phyloP scores from a whole-genome alignment of 2,329 filamentous ascomycete genomes.

The Chaetomium strumarium region DNA sequence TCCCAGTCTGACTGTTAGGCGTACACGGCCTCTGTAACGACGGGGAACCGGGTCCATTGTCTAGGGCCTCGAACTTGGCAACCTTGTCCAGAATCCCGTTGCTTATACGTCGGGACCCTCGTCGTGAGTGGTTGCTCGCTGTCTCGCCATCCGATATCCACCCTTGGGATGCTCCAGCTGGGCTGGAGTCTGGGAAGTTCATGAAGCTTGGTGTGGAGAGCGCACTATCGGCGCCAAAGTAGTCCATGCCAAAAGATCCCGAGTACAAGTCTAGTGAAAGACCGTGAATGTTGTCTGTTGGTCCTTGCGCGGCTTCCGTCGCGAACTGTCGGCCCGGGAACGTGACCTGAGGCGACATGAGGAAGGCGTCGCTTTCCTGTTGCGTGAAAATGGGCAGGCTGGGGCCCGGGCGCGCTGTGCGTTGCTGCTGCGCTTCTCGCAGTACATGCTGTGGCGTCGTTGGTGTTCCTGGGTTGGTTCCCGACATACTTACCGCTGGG shows the following conservation, averaged over 20 bases:
- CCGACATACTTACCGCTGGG: slow-evolving; percentile 47
- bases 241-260: slow-evolving; percentile 41
- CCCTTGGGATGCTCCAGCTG: slow-evolving; percentile 34
- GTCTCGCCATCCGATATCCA: slow-evolving; percentile 49
- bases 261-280: slow-evolving; percentile 43
- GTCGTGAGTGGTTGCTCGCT: slow-evolving; percentile 33
- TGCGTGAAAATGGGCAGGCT: slow-evolving; percentile 29
- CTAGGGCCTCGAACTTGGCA: slow-evolving; percentile 51
- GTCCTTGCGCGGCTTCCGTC: slow-evolving; percentile 33
- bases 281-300: slow-evolving; percentile 33
- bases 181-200: slow-evolving; percentile 42
- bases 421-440: slow-evolving; percentile 88
- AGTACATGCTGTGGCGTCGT: slow-evolving; percentile 68
- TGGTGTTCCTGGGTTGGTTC: slow-evolving; percentile 52
- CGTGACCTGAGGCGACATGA: slow-evolving; percentile 51
- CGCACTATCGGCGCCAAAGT: slow-evolving; percentile 41
- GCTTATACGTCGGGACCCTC: slow-evolving; percentile 48
- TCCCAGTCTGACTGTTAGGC: slow-evolving; percentile 54
- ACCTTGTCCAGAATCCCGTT: slow-evolving; percentile 57
- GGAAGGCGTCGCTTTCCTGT: slow-evolving; percentile 46
- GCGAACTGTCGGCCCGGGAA: slow-evolving; percentile 50
- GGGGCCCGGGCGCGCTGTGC: slow-evolving; percentile 71
- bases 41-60: slow-evolving; percentile 33
- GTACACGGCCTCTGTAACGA: slow-evolving; percentile 50
- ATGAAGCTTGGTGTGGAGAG: slow-evolving; percentile 47